Evolutionary conservation across 257 asterid species (phyloP).

Genomic region (Euphrasia confusa): DNA sequence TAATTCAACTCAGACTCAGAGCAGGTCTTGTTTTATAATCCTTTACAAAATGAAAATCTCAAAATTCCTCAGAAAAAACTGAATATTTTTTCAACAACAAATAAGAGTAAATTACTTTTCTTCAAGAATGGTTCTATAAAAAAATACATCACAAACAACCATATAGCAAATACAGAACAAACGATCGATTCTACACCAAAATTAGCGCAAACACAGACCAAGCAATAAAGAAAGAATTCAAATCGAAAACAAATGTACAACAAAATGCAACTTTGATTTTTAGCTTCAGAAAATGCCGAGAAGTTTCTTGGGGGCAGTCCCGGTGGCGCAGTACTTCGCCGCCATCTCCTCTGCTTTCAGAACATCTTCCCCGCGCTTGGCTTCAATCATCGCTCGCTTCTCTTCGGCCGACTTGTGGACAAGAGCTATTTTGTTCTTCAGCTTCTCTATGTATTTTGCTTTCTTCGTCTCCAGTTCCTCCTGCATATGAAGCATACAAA

Average conservation of each 20-base stretch:
- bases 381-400: conserved; percentile 64
- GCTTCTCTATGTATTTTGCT: conserved; percentile 65
- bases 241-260: conserved; percentile 33
- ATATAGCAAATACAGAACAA: conserved; percentile 9
- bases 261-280: conserved; percentile 22
- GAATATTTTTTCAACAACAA: neutral
- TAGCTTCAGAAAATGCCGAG: conserved; percentile 56
- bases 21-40: too few species aligned
- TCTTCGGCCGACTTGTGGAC: conserved; percentile 84
- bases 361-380: conserved; percentile 77
- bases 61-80: too few species aligned
- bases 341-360: conserved; percentile 89
- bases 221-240: conserved; percentile 26
- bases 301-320: conserved; percentile 77
- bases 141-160: conserved; percentile 32
- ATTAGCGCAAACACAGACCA: conserved; percentile 27
- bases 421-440: conserved; percentile 68
- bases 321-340: conserved; percentile 84
- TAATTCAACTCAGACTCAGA: too few species aligned
- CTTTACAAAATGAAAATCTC: too few species aligned
- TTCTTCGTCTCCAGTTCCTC: conserved; percentile 79
- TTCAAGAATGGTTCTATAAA: conserved; percentile 21
- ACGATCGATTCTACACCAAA: conserved; percentile 34
- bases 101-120: too few species aligned
- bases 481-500: conserved; percentile 26